Conservation (phyloP, 371 early-diverging fungal species). For the Mucor lusitanicus region DNA sequence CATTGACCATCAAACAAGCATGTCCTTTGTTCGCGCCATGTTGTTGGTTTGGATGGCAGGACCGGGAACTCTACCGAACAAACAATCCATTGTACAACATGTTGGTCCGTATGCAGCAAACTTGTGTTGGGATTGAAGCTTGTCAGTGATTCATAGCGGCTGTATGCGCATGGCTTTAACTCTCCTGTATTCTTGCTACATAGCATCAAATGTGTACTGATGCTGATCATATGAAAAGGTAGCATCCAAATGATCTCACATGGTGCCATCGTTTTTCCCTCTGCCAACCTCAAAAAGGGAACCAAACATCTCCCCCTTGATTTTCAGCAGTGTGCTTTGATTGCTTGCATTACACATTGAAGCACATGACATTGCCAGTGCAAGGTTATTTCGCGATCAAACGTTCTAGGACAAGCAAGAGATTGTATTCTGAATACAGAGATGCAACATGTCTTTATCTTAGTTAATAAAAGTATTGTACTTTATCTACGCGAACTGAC, state of each 20-base stretch:
- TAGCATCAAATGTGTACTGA: not conserved
- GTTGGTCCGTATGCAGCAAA: not conserved
- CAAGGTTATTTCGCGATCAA: too few relatives aligned
- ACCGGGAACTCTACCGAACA: not conserved
- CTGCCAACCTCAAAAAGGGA: not conserved
- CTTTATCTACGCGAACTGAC: too few relatives aligned
- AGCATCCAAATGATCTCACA: not conserved
- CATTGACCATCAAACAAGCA: too few relatives aligned
- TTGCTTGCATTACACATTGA: too few relatives aligned
- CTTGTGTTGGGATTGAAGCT: not conserved
- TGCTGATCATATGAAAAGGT: not conserved
- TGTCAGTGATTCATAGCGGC: not conserved
- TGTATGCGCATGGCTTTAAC: not conserved
- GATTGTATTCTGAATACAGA: too few relatives aligned
- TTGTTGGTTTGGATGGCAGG: not conserved
- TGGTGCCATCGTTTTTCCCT: not conserved
- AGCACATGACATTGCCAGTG: too few relatives aligned
- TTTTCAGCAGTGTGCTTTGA: not conserved
- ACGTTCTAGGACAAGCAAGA: too few relatives aligned
- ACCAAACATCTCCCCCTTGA: not conserved
- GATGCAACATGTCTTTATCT: too few relatives aligned
- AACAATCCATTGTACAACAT: not conserved
- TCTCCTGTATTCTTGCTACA: not conserved
- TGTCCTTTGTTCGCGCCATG: not conserved
- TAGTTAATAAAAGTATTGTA: too few relatives aligned